Evolutionary conservation across 2,329 filamentous ascomycete species (phyloP).

Genomic region (Shiraia sp.): DNA sequence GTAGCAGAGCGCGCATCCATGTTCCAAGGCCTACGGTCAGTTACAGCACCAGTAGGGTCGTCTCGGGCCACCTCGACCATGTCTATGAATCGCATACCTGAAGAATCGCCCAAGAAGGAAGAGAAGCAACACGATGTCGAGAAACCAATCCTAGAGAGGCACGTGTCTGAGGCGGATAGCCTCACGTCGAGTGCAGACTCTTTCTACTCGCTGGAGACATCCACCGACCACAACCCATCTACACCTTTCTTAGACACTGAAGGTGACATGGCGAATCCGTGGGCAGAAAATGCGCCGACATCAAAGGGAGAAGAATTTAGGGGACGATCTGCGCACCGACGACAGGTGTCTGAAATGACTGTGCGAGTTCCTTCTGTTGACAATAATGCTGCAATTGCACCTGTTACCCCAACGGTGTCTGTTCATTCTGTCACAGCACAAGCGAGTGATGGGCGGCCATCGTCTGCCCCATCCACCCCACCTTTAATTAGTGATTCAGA

Average conservation of each 20-base stretch:
- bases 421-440: conserved; percentile 21
- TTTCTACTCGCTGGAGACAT: conserved; percentile 41
- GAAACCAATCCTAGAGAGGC: conserved; percentile 20
- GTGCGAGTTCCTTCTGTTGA: conserved; percentile 30
- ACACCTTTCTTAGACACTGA: conserved; percentile 39
- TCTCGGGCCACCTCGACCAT: not conserved
- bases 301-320: conserved; percentile 22
- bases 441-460: conserved; percentile 25
- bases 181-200: conserved; percentile 41
- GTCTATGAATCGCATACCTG: conserved; percentile 24
- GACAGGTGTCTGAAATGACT: conserved; percentile 43
- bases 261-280: conserved; percentile 31
- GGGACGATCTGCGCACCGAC: conserved; percentile 39
- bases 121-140: conserved; percentile 6
- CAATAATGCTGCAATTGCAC: conserved; percentile 12
- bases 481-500: conserved; percentile 51
- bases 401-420: conserved; percentile 27
- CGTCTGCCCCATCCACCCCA: conserved; percentile 49
- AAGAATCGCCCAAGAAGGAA: conserved; percentile 14
- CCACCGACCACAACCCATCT: conserved; percentile 29
- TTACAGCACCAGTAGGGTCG: conserved; percentile 25
- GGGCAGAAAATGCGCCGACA: conserved; percentile 19
- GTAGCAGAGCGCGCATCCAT: conserved; percentile 37
- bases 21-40: conserved; percentile 35
- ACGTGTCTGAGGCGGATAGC: conserved; percentile 37